Base-by-base conservation (phyloP, 345 rosid species). In the Boechera retrofracta region DNA sequence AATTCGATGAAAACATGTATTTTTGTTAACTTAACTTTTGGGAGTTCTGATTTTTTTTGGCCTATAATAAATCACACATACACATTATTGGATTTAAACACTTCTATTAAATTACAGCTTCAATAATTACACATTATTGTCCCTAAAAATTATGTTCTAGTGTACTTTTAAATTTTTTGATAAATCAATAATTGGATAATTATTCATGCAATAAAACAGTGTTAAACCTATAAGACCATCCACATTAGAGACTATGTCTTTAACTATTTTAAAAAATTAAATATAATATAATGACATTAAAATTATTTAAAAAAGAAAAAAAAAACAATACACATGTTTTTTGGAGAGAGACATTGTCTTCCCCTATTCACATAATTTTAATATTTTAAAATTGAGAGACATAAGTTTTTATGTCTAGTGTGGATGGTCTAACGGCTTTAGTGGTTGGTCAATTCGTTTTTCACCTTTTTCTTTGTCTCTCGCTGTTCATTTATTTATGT, bases 371-470 rank as follows among this genome's bases (percentile, higher is more conserved):
- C n/a, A n/a, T n/a, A n/a, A n/a, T n/a, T n/a, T n/a, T n/a, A n/a
- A n/a, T n/a, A n/a, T n/a, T n/a, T n/a, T n/a, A n/a, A n/a, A n/a
- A n/a, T n/a, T n/a, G n/a, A n/a, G n/a, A n/a, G n/a, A n/a, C n/a
- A n/a, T n/a, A n/a, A n/a, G n/a, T n/a, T n/a, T n/a, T n/a, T n/a
- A n/a, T n/a, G n/a, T n/a, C n/a, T n/a, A n/a, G n/a, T n/a, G n/a
- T n/a, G n/a, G n/a, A n/a, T n/a, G n/a, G n/a, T n/a, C n/a, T n/a
- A 77, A 64, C 67, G 38, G 65, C 39, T 47, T 71, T 38, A 77
- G 76, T 64, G 62, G 81, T 64, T 71, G 68, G 65, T 62, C 64
- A 78, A 72, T 71, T 64, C 72, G 11, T 65, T 77, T 52, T 65
- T 61, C 73, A 71, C 81, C 54, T 77, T 64, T 63, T 56, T 52